phyloP scores from a whole-genome alignment of 192 early-diverging fungal species.

The Coemansia reversa region DNA sequence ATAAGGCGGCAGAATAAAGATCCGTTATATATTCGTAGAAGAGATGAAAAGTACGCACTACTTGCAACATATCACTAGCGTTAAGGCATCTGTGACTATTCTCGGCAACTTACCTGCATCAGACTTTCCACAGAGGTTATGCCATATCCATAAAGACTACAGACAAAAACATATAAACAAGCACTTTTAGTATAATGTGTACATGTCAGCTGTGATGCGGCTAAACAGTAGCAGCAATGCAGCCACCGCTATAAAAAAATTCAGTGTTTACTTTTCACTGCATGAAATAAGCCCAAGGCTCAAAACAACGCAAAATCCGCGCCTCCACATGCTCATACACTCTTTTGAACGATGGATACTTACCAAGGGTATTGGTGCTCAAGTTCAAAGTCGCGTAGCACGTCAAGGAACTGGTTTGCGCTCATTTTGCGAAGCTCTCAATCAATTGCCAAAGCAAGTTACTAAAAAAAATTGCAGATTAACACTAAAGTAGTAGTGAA shows the following conservation, averaged over 20 bases:
- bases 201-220: neutral
- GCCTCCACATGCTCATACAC: neutral
- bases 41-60: neutral
- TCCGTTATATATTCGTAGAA: neutral
- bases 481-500: neutral
- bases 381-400: conserved; percentile 30
- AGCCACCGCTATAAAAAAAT: neutral
- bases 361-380: conserved; percentile 51
- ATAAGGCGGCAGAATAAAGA: neutral
- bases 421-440: conserved; percentile 16
- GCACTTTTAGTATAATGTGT: neutral
- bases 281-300: neutral
- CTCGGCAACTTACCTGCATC: conserved; percentile 32
- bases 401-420: conserved; percentile 38
- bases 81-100: neutral
- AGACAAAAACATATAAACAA: neutral
- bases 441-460: neutral
- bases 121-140: conserved; percentile 39
- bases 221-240: neutral
- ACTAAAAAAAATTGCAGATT: neutral
- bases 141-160: conserved; percentile 41
- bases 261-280: neutral
- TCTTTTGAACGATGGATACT: neutral
- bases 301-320: neutral
- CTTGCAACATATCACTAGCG: neutral